A percentile compares a stretch with the other conserved stretches of the same genome.
phyloP scores from a whole-genome alignment of 169 alveolate genomes.

The Plasmodium vivax region DNA sequence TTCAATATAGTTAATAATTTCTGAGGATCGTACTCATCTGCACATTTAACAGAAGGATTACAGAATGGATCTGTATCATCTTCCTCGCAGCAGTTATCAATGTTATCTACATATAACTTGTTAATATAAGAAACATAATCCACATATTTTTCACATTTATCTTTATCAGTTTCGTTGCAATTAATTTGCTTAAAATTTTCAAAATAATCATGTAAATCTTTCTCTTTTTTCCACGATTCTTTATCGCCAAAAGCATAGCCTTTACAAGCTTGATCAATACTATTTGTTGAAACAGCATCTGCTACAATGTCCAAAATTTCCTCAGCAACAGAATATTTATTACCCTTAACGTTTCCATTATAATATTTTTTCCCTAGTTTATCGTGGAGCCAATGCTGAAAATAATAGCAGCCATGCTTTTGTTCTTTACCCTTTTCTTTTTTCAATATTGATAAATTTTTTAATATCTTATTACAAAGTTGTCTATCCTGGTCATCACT shows the following conservation, averaged over 20 bases:
- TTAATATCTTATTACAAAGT: too few relatives aligned
- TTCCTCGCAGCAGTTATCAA: not conserved
- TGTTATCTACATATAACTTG: not conserved
- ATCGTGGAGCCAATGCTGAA: not conserved
- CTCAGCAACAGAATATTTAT: not conserved
- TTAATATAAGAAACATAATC: not conserved
- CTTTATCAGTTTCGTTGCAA: not conserved
- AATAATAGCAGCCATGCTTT: not conserved
- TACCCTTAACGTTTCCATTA: not conserved
- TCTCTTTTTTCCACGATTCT: not conserved
- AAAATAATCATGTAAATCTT: not conserved
- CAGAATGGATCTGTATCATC: not conserved
- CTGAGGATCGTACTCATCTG: not conserved
- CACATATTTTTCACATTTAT: too few relatives aligned
- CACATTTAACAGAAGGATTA: not conserved
- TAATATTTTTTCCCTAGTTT: not conserved
- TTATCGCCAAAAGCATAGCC: not conserved
- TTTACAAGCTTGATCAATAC: not conserved
- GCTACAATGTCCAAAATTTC: not conserved
- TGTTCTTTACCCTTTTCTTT: not conserved
- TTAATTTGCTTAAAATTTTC: not conserved
- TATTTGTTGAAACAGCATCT: not conserved
- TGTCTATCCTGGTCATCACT: not conserved
- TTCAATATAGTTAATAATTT: not conserved
- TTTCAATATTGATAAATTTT: too few relatives aligned